Base-by-base conservation (phyloP, 495 filamentous ascomycete species). In the Hyaloscypha bicolor region DNA sequence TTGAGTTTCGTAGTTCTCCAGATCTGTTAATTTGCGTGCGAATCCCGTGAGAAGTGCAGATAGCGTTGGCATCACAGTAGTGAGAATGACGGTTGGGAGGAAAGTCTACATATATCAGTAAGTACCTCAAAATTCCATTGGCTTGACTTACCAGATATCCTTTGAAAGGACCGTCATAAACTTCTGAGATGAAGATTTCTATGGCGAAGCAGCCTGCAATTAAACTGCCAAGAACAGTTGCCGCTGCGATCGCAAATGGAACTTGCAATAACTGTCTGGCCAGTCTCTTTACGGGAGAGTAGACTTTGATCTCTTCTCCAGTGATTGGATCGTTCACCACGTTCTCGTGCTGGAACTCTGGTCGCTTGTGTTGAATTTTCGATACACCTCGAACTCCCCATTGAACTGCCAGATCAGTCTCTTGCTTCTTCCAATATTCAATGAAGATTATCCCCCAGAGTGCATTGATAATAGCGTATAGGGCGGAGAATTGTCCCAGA, bases 401-500 rank as follows among this genome's bases (percentile, higher is more conserved):
- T 55, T 93, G 88, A 39, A 97, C 88, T 25, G 91, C 91, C 12
- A 98, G 81, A 76, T 99, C 96, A 14, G 90, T 82, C 76, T 99
- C 94, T 78, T 97, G 92, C 66, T 91, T 90, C 79, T 95, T 97
- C 95, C 95, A 99, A 75, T 92, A 97, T 77, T 99, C 95, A 48
- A 96, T 90, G 72, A 99, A 98, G 25, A 94, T 79, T 2, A 96
- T 87, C 62, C 90, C 90, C 94, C 94, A 97, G 5, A 98, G 80
- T 35, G 87, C 87, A 74, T 91, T 96, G 51, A 91, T 85, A 12
- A 94, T 72, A 3, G 91, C 91, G 71, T 97, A 99, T 48, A 94
- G 78, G 67, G 87, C 85, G 4, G 94, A 97, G 77, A 90, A 99
- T 52, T 88, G 84, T 2, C 94, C 93, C 3, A 99, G 82, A 16